Percentiles rank a stretch among this genome's conserved stretches.
Evolutionary conservation across 495 filamentous ascomycete species (phyloP).

Genomic region (Podospora australis): DNA sequence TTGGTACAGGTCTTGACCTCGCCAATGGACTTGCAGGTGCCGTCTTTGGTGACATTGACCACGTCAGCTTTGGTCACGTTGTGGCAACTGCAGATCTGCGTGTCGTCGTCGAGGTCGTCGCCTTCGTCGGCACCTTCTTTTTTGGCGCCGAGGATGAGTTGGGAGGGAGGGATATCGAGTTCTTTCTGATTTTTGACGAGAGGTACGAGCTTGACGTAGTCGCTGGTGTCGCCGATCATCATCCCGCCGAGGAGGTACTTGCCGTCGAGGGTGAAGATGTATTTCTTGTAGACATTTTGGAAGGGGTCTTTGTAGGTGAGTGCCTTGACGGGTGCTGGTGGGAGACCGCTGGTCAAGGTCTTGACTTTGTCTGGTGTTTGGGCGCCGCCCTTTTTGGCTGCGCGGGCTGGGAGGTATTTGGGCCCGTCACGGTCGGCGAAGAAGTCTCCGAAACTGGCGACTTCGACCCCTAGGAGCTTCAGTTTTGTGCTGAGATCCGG

Average conservation of each 20-base stretch:
- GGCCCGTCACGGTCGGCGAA: constrained; percentile 90
- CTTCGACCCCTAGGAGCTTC: constrained; percentile 88
- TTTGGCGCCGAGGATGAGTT: constrained; percentile 82
- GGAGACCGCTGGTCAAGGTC: constrained; percentile 46
- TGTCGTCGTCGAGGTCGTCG: constrained; percentile 60
- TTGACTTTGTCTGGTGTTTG: constrained; percentile 31
- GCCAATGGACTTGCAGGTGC: constrained; percentile 75
- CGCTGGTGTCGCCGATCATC: constrained; percentile 96
- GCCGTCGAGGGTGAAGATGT: constrained; percentile 85
- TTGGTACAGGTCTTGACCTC: constrained; percentile 93
- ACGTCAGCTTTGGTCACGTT: constrained; percentile 91
- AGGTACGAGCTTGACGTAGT: constrained; percentile 92
- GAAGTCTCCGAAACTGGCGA: constrained; percentile 94
- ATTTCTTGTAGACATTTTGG: constrained; percentile 93
- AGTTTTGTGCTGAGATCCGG: constrained; percentile 92
- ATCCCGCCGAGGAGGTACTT: constrained; percentile 92
- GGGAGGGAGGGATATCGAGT: constrained; percentile 74
- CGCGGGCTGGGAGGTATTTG: constrained; percentile 58
- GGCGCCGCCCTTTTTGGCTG: constrained; percentile 32
- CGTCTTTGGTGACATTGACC: constrained; percentile 65
- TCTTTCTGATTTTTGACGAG: constrained; percentile 84
- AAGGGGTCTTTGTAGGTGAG: constrained; percentile 93
- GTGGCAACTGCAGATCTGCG: constrained; percentile 93
- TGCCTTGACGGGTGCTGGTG: constrained; percentile 65
- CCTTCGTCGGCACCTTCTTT: constrained; percentile 65